These are phyloP conservation scores for Aureobasidium sp. DNA, from an alignment of 2,329 filamentous ascomycete species.

Conservation along the genomic window DNA sequence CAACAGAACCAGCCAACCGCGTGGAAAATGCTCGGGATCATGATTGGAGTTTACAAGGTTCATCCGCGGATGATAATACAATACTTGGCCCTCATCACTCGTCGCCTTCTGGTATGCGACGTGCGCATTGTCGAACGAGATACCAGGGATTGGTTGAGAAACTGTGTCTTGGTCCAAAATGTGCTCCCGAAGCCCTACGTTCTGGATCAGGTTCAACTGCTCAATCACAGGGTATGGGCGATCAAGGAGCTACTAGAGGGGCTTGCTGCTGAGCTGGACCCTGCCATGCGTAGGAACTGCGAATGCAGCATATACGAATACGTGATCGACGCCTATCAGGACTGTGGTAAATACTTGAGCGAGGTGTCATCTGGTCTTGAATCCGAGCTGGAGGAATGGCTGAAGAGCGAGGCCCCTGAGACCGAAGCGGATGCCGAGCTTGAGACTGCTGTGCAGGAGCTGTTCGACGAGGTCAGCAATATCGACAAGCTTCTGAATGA, in stretches of 20 bases:
- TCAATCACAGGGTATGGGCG: background rate
- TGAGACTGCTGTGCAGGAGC: background rate
- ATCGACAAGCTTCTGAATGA: background rate
- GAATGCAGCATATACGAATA: background rate
- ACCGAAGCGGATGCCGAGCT: background rate
- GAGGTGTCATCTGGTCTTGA: background rate
- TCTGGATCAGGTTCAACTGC: background rate
- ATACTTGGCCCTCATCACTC: background rate
- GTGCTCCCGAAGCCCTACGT: background rate
- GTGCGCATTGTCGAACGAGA: background rate
- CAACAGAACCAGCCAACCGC: background rate
- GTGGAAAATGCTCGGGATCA: background rate
- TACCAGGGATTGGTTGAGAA: constrained; percentile 8
- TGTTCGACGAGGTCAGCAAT: background rate
- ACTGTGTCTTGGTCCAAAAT: constrained; percentile 11
- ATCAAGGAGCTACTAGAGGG: background rate
- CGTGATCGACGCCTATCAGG: background rate
- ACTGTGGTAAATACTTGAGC: background rate
- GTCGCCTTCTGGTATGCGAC: background rate
- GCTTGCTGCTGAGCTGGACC: background rate
- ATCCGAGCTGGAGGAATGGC: background rate
- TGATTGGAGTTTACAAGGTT: background rate
- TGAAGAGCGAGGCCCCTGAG: background rate
- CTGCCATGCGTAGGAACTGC: background rate
- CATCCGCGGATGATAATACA: background rate